These are phyloP conservation scores for Skeletonema menzelii DNA, from an alignment of 108 stramenopile species.

Conservation along the genomic window DNA sequence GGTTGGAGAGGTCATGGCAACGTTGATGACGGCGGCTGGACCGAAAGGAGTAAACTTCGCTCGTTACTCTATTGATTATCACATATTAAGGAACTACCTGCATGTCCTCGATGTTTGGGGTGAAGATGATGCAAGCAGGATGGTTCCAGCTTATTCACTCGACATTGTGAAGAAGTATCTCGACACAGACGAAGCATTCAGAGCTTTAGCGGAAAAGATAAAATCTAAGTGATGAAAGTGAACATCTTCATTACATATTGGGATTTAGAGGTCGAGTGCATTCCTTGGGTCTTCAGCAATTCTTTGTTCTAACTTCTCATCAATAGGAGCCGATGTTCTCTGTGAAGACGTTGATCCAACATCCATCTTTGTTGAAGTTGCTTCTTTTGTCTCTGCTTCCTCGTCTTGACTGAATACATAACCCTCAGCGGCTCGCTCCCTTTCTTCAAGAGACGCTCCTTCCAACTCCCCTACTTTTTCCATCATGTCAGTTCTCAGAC, in stretches of 20 bases:
- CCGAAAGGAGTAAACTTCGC: slow-evolving; percentile 81
- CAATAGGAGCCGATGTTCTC: slow-evolving; percentile 16
- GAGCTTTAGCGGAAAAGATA: slow-evolving; percentile 12
- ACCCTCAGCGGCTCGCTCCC: slow-evolving; percentile 37
- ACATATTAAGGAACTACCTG: slow-evolving; percentile 78
- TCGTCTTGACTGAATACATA: slow-evolving; percentile 15
- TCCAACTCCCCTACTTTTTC: slow-evolving; percentile 78
- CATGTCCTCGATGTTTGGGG: slow-evolving; percentile 65
- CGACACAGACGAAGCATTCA: slow-evolving; percentile 43
- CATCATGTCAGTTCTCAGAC: slow-evolving; percentile 78
- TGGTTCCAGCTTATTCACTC: slow-evolving; percentile 56
- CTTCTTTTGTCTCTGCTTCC: neutral
- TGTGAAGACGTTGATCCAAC: neutral
- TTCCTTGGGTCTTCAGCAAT: slow-evolving; percentile 43
- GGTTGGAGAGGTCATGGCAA: slow-evolving; percentile 69
- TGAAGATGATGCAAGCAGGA: slow-evolving; percentile 28
- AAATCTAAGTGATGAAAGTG: slow-evolving; percentile 15
- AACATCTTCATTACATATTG: neutral
- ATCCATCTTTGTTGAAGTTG: slow-evolving; percentile 9
- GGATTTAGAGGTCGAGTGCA: slow-evolving; percentile 9
- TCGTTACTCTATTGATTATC: slow-evolving; percentile 82
- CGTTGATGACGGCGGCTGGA: slow-evolving; percentile 53
- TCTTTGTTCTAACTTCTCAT: slow-evolving; percentile 27
- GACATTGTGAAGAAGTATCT: slow-evolving; percentile 63
- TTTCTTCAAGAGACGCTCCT: slow-evolving; percentile 34